Evolutionary conservation across 176 grass and related monocot species (phyloP), one percentile per base, ranked within the genome.

Genomic region (Saccharum spontaneum): DNA sequence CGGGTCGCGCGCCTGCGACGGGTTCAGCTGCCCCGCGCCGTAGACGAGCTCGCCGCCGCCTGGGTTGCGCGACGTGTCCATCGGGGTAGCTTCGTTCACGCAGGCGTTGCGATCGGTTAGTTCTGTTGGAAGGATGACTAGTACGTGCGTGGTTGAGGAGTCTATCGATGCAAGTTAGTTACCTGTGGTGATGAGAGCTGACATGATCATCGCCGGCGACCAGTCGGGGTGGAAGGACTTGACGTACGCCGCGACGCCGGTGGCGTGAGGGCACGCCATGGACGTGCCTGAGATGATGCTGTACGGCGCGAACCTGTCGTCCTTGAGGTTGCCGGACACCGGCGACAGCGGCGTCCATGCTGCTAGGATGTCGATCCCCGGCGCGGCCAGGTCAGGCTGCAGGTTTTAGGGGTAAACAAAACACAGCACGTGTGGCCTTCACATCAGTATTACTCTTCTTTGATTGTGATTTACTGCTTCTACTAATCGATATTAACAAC

Each of bases 151-250:
- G 3, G 23, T 10, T 31, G 62, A 31, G 28, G 28, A 28, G 26
- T 45, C 10, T 10, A 44, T 18, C 3, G 6, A 10, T 11, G n/a
- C 4, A 40, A 39, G 5, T 6, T 28, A 28, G 28, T 28, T 60
- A 93, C 83, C 83, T 26, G 92, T 89, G 26, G 92, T 94, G 40
- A 91, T 84, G 37, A 94, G 79, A 24, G 83, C 80, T 1, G 92
- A 91, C 86, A 86, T 86, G 83, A 94, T 83, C 79, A 86, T 83
- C 5, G 80, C 86, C 52, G 86, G 86, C 26, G 92, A 91, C 92
- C 92, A 94, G 39, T 75, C 74, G 8, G 37, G 86, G 76, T 94
- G 89, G 79, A 89, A 86, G 4, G 80, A 89, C 80, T 87, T 94
- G 76, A 94, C 76, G 55, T 84, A 94, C 1, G 85, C 87, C 1